Percentiles rank a stretch among this genome's conserved stretches.
These are phyloP conservation scores for Colletotrichum tropicale DNA, from an alignment of 2,329 filamentous ascomycete species.

Conservation along the genomic window DNA sequence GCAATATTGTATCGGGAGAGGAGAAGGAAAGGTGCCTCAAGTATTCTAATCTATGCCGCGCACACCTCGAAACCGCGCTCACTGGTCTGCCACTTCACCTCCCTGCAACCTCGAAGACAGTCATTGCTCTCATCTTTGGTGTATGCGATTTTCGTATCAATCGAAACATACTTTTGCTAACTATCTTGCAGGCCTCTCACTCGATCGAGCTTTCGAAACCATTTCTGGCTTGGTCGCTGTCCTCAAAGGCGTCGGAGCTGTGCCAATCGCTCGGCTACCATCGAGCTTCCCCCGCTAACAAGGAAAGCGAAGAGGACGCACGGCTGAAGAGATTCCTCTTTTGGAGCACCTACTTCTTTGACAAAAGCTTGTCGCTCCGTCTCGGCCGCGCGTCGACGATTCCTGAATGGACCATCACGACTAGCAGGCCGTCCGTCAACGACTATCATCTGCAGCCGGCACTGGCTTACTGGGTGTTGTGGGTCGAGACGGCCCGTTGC, in stretches of 20 bases:
- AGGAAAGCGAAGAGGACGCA: conserved; percentile 23
- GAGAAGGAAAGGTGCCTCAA: conserved; percentile 25
- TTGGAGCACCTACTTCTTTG: conserved; percentile 62
- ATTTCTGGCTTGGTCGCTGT: conserved; percentile 32
- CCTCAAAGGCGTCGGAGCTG: conserved; percentile 33
- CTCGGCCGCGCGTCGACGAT: conserved; percentile 58
- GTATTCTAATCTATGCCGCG: conserved; percentile 27
- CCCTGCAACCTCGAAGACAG: conserved; percentile 29
- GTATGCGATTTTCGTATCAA: background rate
- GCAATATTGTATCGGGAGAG: background rate
- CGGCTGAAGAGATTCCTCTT: conserved; percentile 48
- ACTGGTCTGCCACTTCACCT: conserved; percentile 34
- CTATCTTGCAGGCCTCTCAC: background rate
- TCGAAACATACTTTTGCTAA: background rate
- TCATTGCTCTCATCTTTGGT: conserved; percentile 23
- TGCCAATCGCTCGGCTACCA: conserved; percentile 36
- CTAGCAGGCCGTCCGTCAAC: background rate
- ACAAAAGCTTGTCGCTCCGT: conserved; percentile 60
- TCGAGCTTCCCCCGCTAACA: conserved; percentile 24
- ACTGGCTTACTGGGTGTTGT: conserved; percentile 45
- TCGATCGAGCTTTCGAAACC: conserved; percentile 36
- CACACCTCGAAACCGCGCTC: conserved; percentile 34
- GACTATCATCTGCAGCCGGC: conserved; percentile 12
- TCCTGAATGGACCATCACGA: conserved; percentile 62
- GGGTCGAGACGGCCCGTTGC: conserved; percentile 55